Conservation (phyloP, 1,139 yeast genomes). For the Hansenula anomala region DNA sequence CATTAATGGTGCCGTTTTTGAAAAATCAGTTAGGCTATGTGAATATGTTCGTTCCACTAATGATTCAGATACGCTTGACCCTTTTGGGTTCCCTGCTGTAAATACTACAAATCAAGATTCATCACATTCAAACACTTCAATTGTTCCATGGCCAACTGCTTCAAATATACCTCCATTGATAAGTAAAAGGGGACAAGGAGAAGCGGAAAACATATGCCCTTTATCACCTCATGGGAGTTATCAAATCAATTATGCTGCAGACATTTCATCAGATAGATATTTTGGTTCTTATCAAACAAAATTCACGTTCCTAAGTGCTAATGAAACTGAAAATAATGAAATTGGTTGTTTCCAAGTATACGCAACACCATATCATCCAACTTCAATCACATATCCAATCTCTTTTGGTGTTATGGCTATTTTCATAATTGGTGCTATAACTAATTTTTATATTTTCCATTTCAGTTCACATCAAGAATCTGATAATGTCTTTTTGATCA, state of each 20-base stretch:
- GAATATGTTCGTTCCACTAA: slow-evolving; percentile 29
- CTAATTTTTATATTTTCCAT: slow-evolving; percentile 33
- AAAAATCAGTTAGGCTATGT: slow-evolving; percentile 41
- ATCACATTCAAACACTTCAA: too few species aligned
- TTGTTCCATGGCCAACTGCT: background rate
- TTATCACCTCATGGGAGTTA: slow-evolving; percentile 4
- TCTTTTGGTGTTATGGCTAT: slow-evolving; percentile 39
- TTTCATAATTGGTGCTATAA: slow-evolving; percentile 36
- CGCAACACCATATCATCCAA: slow-evolving; percentile 47
- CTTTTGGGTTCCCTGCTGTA: too few species aligned
- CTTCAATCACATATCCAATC: slow-evolving; percentile 36
- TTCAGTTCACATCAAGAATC: slow-evolving; percentile 62
- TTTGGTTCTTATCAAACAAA: slow-evolving; percentile 11
- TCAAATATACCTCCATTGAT: background rate
- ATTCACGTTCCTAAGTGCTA: slow-evolving; percentile 6
- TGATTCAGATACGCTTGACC: background rate
- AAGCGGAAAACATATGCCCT: slow-evolving; percentile 1
- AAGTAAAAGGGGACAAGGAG: background rate
- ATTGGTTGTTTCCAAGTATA: slow-evolving; percentile 42
- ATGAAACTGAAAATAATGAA: background rate
- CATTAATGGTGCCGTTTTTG: slow-evolving; percentile 36
- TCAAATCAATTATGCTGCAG: slow-evolving; percentile 6
- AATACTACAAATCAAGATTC: too few species aligned
- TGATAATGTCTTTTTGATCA: slow-evolving; percentile 48
- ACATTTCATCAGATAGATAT: slow-evolving; percentile 5